phyloP scores from a whole-genome alignment of 192 early-diverging fungal genomes.

The Coemansia brasiliensis region DNA sequence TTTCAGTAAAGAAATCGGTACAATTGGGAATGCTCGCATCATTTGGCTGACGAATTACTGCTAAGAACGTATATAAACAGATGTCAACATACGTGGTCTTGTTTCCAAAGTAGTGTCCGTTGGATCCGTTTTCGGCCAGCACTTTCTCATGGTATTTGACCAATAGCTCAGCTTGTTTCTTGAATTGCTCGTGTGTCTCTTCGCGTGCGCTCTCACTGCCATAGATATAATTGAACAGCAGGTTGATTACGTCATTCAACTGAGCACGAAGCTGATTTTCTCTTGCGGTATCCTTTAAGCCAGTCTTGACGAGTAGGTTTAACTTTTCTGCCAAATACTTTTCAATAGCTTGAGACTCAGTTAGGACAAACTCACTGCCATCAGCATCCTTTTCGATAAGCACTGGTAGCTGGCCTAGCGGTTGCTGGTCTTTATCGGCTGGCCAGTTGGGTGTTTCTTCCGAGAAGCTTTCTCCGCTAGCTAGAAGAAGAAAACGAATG shows the following conservation, averaged over 20 bases:
- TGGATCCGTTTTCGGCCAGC: slow-evolving; percentile 55
- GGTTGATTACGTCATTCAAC: slow-evolving; percentile 9
- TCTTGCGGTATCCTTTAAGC: slow-evolving; percentile 23
- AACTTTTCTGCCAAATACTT: slow-evolving; percentile 53
- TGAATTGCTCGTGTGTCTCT: background rate
- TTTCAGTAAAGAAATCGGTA: background rate
- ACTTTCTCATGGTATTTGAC: slow-evolving; percentile 47
- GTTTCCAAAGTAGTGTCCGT: slow-evolving; percentile 58
- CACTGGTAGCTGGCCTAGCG: slow-evolving; percentile 56
- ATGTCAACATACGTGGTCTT: slow-evolving; percentile 43
- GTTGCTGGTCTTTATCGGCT: slow-evolving; percentile 38
- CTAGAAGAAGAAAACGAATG: slow-evolving; percentile 36
- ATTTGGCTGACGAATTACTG: background rate
- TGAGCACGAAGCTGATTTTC: slow-evolving; percentile 29
- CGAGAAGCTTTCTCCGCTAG: slow-evolving; percentile 32
- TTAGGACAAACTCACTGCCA: slow-evolving; percentile 27
- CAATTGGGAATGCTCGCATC: background rate
- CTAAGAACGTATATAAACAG: background rate
- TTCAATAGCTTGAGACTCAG: slow-evolving; percentile 53
- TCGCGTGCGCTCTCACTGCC: slow-evolving; percentile 5
- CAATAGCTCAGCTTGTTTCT: slow-evolving; percentile 8
- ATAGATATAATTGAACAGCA: background rate
- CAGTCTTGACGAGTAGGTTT: slow-evolving; percentile 20
- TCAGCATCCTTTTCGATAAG: slow-evolving; percentile 38
- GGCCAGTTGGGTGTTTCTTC: slow-evolving; percentile 43